These are phyloP conservation scores for Tricholomella constricta DNA, from an alignment of 768 basidiomycete species.

Conservation along the genomic window DNA sequence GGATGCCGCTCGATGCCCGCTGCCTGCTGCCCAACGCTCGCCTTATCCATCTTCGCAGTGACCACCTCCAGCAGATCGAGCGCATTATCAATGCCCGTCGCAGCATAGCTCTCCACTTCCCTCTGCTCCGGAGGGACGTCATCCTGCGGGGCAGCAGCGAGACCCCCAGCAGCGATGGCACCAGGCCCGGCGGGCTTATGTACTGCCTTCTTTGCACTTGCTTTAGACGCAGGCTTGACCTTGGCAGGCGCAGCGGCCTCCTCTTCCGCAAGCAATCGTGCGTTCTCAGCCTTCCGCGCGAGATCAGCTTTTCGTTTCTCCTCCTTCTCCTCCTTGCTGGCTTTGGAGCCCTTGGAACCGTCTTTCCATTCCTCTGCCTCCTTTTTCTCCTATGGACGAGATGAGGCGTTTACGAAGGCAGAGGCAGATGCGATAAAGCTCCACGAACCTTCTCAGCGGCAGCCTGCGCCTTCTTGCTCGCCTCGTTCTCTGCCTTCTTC, in stretches of 20 bases:
- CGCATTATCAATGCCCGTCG: slow-evolving; percentile 90
- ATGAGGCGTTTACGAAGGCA: background rate
- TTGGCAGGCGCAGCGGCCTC: slow-evolving; percentile 64
- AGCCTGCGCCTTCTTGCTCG: slow-evolving; percentile 70
- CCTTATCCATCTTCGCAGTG: slow-evolving; percentile 92
- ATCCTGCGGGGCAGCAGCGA: slow-evolving; percentile 28
- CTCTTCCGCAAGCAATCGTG: slow-evolving; percentile 85
- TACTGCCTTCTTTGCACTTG: slow-evolving; percentile 58
- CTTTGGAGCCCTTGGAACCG: slow-evolving; percentile 61
- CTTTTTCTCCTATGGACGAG: slow-evolving; percentile 59
- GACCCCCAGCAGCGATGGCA: slow-evolving; percentile 76
- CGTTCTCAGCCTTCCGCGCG: slow-evolving; percentile 85
- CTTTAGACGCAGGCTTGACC: slow-evolving; percentile 65
- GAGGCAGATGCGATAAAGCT: background rate
- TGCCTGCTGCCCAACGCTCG: slow-evolving; percentile 84
- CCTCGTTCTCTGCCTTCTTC: slow-evolving; percentile 90
- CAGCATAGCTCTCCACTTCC: slow-evolving; percentile 69
- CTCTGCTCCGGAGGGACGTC: slow-evolving; percentile 27
- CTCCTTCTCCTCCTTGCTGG: slow-evolving; percentile 69
- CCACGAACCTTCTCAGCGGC: slow-evolving; percentile 57
- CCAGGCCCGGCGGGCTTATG: slow-evolving; percentile 80
- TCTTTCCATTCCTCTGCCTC: slow-evolving; percentile 72
- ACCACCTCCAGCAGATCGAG: slow-evolving; percentile 88
- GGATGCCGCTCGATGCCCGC: slow-evolving; percentile 89
- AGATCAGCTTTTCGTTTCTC: slow-evolving; percentile 80